Evolutionary conservation across 345 rosid species (phyloP), one percentile per base, ranked within the genome.

Genomic region (Streptanthus diversifolius): DNA sequence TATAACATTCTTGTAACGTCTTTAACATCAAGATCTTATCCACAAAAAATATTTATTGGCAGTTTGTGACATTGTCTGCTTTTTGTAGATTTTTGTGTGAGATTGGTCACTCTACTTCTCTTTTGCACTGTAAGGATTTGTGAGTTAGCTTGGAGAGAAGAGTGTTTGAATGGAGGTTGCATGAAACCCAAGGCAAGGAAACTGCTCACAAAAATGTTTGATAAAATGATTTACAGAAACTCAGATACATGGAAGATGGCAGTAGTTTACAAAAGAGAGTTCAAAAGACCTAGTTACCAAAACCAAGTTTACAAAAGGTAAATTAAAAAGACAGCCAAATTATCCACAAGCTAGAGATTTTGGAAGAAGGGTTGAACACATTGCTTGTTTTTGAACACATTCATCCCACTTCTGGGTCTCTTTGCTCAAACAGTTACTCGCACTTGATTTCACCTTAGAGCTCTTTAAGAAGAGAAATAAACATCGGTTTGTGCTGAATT

Each of bases 401-500:
- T 39, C n/a, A 39, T 61, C 25, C 43, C 39, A 30, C 54, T 39
- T 39, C 10, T 39, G 41, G 30, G 63, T 53, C 13, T 39, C 67
- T 14, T 63, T 25, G 55, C 56, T 7, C 45, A 55, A n/a, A 64
- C 55, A 27, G 52, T 64, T 19, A 53, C 55, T 43, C 71, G 81
- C 85, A 84, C 82, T 29, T 72, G 82, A 67, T 79, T 79, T 63
- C 90, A 85, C 86, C 88, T 67, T 83, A 85, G 15, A 83, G 88
- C 75, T 90, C 89, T 33, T 77, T 90, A 80, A 88, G 97, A 85
- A 87, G 39, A 86, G 75, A 40, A 85, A 63, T 66, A 86, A 84
- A 86, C 56, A 79, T 66, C 81, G 85, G 96, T 80, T 85, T 68
- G 87, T 87, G 68, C 62, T 85, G 37, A 85, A 75, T 83, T 88